Conservation (phyloP, 306 rosid species). For the Acacia confusa region DNA sequence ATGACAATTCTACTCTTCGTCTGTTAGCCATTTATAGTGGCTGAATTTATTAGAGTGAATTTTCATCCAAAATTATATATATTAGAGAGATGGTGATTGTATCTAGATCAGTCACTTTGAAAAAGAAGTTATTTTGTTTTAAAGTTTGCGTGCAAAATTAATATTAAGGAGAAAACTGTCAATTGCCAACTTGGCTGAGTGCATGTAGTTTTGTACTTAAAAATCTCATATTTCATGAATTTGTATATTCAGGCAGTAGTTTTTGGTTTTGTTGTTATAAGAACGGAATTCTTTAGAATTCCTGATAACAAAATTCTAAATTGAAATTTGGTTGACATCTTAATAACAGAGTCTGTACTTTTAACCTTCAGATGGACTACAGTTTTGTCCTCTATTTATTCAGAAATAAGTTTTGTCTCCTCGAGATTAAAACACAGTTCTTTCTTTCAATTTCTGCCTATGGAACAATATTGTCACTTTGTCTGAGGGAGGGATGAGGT, state of each 20-base stretch:
- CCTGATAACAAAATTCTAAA: neutral
- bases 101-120: slow-evolving; percentile 20
- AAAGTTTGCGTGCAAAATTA: neutral
- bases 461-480: slow-evolving; percentile 3
- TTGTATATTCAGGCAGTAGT: neutral
- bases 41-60: neutral
- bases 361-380: neutral
- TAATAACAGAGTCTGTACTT: neutral
- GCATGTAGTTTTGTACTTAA: neutral
- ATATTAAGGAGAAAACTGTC: neutral
- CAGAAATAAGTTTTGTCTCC: neutral
- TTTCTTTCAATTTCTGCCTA: slow-evolving; percentile 7
- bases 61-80: neutral
- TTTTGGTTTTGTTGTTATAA: neutral
- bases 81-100: neutral
- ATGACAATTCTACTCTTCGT: neutral
- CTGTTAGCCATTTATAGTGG: neutral
- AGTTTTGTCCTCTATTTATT: neutral
- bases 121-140: neutral
- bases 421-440: neutral
- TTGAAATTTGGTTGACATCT: slow-evolving; percentile 1
- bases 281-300: neutral
- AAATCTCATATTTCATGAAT: neutral
- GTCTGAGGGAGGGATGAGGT: slow-evolving; percentile 9
- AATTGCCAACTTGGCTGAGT: neutral